Percentiles rank a stretch among this genome's conserved stretches.
Conservation (phyloP, 257 asterid species). For the Solanum piurae region DNA sequence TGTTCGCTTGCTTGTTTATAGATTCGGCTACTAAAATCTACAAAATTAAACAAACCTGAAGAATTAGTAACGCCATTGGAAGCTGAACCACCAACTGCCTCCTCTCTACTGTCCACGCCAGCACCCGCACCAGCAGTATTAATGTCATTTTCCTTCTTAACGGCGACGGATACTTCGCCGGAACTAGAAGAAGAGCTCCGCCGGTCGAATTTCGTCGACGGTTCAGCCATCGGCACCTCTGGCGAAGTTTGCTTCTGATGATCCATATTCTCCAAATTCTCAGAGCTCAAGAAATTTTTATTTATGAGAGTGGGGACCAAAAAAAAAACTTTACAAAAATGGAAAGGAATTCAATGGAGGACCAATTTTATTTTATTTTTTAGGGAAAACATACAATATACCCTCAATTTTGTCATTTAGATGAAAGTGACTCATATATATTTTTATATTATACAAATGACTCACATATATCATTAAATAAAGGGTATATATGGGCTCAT, state of each 20-base stretch:
- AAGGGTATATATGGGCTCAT: too few species aligned
- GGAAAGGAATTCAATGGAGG: background rate
- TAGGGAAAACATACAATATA: background rate
- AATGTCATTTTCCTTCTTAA: constrained; percentile 24
- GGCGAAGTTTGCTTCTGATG: background rate
- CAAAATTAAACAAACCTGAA: constrained; percentile 37
- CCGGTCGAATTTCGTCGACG: constrained; percentile 17
- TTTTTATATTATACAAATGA: too few species aligned
- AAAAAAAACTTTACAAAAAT: too few species aligned
- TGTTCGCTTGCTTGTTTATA: background rate
- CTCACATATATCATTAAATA: too few species aligned
- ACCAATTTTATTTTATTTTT: background rate
- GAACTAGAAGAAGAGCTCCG: constrained; percentile 34
- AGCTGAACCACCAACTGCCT: background rate
- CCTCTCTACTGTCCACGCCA: background rate
- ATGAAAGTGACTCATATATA: too few species aligned
- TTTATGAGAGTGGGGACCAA: background rate
- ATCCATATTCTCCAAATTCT: background rate
- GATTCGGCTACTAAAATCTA: background rate
- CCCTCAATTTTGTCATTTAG: background rate
- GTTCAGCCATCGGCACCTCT: constrained; percentile 20
- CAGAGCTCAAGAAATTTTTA: background rate
- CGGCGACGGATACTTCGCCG: constrained; percentile 31
- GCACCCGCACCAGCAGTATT: background rate
- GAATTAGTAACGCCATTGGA: constrained; percentile 2